Evolutionary conservation across 805 yeast species (phyloP), one percentile per base, ranked within the genome.

Genomic region (Kregervanrija fluxuum): DNA sequence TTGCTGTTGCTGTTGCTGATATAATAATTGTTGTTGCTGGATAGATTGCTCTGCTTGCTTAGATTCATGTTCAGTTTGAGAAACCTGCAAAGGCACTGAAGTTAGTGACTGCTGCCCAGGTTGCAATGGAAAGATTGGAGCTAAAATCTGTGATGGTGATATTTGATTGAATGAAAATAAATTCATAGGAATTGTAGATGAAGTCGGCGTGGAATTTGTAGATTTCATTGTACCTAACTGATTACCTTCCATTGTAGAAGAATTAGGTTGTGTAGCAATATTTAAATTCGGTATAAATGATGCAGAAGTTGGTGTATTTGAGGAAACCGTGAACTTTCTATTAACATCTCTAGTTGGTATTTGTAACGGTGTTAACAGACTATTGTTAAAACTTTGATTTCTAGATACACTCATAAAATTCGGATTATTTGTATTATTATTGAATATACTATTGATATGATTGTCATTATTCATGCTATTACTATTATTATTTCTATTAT

Each of bases 151-250:
- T 3, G 59, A 50, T 13, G 64, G 60, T 5, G 59, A 54, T 45
- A 58, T 51, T 45, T 55, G 63, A 34, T 58, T 60, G 12, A 56
- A 12, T n/a, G 60, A 52, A 37, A 57, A 56, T 16, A 56, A 43
- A 2, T 59, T 57, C 38, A 55, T 56, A 4, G 60, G 56, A 37
- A 54, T 43, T 30, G 60, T 55, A 11, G 65, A 55, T 16, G 61
- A 55, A 13, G 54, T 44, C 13, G 61, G 59, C 32, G 64, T 56
- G 34, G 60, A 52, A 8, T 17, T 39, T 37, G 45, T 8, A 12
- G 12, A 9, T 30, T n/a, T 32, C 12, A 22, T 22, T 22, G 28
- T 22, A 22, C 28, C 28, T 6, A 22, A 22, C 8, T 22, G 28
- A 22, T 22, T 22, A 22, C 28, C 6, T 22, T 22, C 28, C 28